Evolutionary conservation across 441 rosid genomes (phyloP), one percentile per base, ranked within the genome.

Genomic region (Adansonia grandidieri): DNA sequence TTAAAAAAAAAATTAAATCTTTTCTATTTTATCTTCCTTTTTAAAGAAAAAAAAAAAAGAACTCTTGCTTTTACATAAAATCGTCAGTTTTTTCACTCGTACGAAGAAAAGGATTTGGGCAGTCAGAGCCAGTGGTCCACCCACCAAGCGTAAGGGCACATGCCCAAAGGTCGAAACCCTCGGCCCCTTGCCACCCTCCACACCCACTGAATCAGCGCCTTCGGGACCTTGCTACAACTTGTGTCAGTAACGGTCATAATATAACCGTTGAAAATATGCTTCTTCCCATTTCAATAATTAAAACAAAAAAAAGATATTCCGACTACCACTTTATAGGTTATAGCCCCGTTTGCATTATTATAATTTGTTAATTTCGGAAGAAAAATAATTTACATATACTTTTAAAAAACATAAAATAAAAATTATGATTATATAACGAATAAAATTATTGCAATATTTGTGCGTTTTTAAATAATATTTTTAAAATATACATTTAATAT

Each of bases 201-300:
- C 84, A 50, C 75, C 78, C 66, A 62, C 24, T 68, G 84, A 71
- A 44, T 42, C 72, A 32, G 78, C 78, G 71, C 66, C 66, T 28
- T 24, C 70, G 9, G 28, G 37, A 71, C 64, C 84, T 67, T 13
- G 37, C 22, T 53, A 40, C 82, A 77, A 37, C 22, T 53, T 37
- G 69, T 80, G 71, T 0, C 72, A 7, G 73, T 47, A 86, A 88
- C 89, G 91, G 86, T 83, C 84, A 69, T 78, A 58, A 76, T 81
- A 76, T 84, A 84, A 83, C 90, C 90, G 86, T 86, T 86, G 78
- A 14, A 54, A 19, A 44, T 15, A 3, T 51, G 24, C 13, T 8
- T 42, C 24, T 44, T 2, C 9, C 61, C 51, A 10, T 80, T 85
- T 78, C 77, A 79, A 81, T 81, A 81, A 81, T 83, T 48, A 72